These are phyloP conservation scores for Mycena chlorophos DNA, from an alignment of 768 basidiomycete species.

Conservation along the genomic window DNA sequence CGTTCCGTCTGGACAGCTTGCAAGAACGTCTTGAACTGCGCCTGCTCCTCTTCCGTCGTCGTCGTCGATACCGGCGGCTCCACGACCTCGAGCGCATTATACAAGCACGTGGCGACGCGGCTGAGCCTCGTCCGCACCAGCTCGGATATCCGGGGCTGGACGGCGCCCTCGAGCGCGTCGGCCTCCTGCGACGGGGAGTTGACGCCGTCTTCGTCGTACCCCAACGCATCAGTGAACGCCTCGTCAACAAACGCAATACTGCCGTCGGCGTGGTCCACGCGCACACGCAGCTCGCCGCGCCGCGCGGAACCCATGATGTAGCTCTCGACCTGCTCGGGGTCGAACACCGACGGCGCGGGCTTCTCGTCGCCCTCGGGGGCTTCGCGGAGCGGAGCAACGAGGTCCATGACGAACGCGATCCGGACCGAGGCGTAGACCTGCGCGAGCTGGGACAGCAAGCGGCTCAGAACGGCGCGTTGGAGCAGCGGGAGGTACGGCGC, in stretches of 20 bases:
- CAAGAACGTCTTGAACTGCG: conserved; percentile 61
- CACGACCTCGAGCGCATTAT: conserved; percentile 64
- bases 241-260: conserved; percentile 85
- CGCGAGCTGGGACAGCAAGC: conserved; percentile 86
- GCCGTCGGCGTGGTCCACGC: conserved; percentile 85
- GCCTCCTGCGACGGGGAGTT: conserved; percentile 34
- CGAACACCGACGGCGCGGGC: conserved; percentile 39
- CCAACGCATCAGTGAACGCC: conserved; percentile 47
- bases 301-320: conserved; percentile 93
- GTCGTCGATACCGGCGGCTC: conserved; percentile 39
- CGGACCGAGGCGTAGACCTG: conserved; percentile 90
- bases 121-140: conserved; percentile 78
- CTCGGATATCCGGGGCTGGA: conserved; percentile 73
- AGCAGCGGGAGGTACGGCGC: conserved; percentile 86
- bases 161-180: conserved; percentile 37
- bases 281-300: conserved; percentile 81
- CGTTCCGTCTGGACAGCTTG: conserved; percentile 70
- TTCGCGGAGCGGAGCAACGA: conserved; percentile 74
- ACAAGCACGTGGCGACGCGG: conserved; percentile 69
- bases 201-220: conserved; percentile 33
- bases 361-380: conserved; percentile 45
- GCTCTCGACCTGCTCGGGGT: conserved; percentile 80
- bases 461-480: conserved; percentile 87
- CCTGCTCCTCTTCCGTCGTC: conserved; percentile 51
- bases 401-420: conserved; percentile 70